Base-by-base conservation (phyloP, 1,284 basidiomycete species). In the Ganoderma sinense region DNA sequence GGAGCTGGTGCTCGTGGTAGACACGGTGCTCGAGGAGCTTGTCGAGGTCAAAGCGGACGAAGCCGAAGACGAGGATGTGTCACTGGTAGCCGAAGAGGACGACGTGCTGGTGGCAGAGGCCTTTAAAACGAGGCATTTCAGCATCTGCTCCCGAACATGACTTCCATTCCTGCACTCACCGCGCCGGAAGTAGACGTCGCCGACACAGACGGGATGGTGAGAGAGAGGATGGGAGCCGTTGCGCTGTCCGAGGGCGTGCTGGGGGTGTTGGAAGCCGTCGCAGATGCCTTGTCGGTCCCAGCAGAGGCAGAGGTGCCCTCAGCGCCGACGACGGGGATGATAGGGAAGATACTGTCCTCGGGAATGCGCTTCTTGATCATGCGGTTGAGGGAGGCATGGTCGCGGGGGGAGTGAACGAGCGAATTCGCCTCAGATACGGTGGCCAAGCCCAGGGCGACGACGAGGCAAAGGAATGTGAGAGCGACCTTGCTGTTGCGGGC, bases 301-400 rank as follows among this genome's bases (percentile, higher is more conserved):
- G 41, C 51, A 53, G 51, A 63, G 51, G 56, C 64, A 14, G 79
- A 75, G 64, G 74, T 68, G 18, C 63, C 64, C 14, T 67, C 75
- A 14, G 74, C 74, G 67, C 74, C 68, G 66, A 72, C 65, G 65
- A 70, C 62, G 62, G 68, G 71, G 29, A 69, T 2, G 48, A 45
- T 55, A 26, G 26, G 51, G 61, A 74, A 65, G 61, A 65, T 10
- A 65, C 29, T 58, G 40, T 43, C 56, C 51, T 71, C 40, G 13
- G 83, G 82, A 6, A 82, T 76, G 63, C 92, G 90, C 78, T 91
- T 93, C 82, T 85, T 91, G 74, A 93, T 79, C 78, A 94, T 82
- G 73, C 93, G 91, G 75, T 88, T 87, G 74, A 91, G 80, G 76
- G 82, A 82, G 63, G 76, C 83, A 82, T 92, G 91, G 79, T 86